Base-by-base conservation (phyloP, 164 flowering plant species). In the Stephania yunnanensis region DNA sequence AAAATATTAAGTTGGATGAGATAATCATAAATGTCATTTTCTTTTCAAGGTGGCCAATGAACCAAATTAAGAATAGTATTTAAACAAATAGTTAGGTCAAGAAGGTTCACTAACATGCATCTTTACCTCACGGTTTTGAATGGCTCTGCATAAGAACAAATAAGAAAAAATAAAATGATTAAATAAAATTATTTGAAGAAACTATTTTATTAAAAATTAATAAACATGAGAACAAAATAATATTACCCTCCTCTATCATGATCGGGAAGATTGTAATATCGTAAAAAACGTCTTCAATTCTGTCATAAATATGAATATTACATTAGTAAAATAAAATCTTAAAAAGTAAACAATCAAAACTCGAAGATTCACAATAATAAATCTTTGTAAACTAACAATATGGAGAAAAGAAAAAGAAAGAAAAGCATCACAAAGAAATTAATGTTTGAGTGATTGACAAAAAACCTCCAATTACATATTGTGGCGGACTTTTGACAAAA, bases 281-380 rank as follows among this genome's bases (percentile, higher is more conserved):
- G 86, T 5, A 81, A n/a, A 88, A 79, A 8, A 88, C 91, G 46
- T 88, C 91, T 78, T 88, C 89, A 69, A 87, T 85, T 78, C 91
- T 88, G 73, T 68, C 42, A 36, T 36, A 36, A 4, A 36, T 36
- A 36, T 36, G 3, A 36, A 36, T 36, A 2, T 36, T 2, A 36
- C 42, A 36, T 36, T 36, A 36, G 2, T 36, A 61, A 69, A 19
- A 13, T 11, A 20, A 71, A 25, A 25, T 25, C 25, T 25, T 25
- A 25, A 42, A 13, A 48, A 13, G 12, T 5, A 31, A 64, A 69
- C 10, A 19, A 64, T 10, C 6, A 30, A 68, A 50, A 69, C 5
- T 10, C 1, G 17, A 68, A 36, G n/a, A 2, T 19, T 63, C 8
- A 7, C 25, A 8, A 25, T 29, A 1, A 25, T 29, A 1, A 25